phyloP scores from a whole-genome alignment of 805 yeast species.

The Candida takata region DNA sequence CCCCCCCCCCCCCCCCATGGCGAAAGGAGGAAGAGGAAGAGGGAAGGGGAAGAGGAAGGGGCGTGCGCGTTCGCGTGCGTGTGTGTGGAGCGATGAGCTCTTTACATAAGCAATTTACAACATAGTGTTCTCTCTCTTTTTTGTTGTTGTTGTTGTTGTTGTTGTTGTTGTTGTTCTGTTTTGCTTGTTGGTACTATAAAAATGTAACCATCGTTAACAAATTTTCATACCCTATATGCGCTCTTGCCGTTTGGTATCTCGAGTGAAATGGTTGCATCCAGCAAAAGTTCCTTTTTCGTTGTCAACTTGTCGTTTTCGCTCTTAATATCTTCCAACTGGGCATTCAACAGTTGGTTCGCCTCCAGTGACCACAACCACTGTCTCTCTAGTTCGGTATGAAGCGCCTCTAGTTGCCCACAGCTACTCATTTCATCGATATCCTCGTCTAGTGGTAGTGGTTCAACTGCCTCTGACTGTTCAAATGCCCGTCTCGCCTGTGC shows the following conservation, averaged over 20 bases:
- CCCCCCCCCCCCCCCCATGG: too few species aligned
- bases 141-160: too few species aligned
- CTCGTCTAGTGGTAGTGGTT: constrained; percentile 16
- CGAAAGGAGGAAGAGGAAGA: too few species aligned
- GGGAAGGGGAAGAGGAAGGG: too few species aligned
- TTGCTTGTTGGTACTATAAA: too few species aligned
- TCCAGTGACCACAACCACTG: constrained; percentile 32
- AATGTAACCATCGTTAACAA: neutral
- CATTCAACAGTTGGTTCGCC: constrained; percentile 31
- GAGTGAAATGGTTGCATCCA: constrained; percentile 35
- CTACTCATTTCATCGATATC: constrained; percentile 10
- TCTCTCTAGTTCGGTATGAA: constrained; percentile 26
- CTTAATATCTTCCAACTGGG: constrained; percentile 24
- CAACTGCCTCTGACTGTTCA: constrained; percentile 7
- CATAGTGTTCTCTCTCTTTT: too few species aligned
- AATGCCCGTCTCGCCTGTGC: constrained; percentile 7
- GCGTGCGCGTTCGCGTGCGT: too few species aligned
- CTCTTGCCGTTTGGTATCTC: constrained; percentile 18
- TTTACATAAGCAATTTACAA: too few species aligned
- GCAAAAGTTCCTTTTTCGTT: constrained; percentile 34
- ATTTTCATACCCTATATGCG: neutral
- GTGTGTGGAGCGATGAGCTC: too few species aligned
- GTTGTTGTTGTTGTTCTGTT: too few species aligned
- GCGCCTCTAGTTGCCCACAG: constrained; percentile 9
- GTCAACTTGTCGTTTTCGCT: constrained; percentile 31